Conservation (phyloP, 768 basidiomycete species). For the Trametes maxima region DNA sequence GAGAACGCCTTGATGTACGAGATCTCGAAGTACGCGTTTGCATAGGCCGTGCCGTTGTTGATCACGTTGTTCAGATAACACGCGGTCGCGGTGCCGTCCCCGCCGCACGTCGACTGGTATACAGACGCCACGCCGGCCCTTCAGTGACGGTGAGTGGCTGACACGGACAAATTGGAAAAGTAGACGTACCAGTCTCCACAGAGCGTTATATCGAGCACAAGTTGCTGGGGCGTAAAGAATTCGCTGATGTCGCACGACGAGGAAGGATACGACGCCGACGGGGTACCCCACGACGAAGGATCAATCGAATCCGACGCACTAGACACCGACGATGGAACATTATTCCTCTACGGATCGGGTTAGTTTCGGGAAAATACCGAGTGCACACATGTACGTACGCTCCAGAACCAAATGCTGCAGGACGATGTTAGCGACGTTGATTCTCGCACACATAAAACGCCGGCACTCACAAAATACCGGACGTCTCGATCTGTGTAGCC, state of each 20-base stretch:
- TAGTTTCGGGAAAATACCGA: background rate
- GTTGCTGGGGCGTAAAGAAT: conserved; percentile 50
- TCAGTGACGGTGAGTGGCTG: background rate
- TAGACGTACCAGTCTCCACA: conserved; percentile 53
- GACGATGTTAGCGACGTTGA: background rate
- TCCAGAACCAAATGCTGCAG: conserved; percentile 53
- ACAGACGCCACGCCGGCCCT: conserved; percentile 55
- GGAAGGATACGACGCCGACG: conserved; percentile 46
- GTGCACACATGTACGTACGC: conserved; percentile 30
- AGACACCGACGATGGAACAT: conserved; percentile 40
- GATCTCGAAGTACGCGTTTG: conserved; percentile 62
- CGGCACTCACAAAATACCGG: conserved; percentile 47
- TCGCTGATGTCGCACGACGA: conserved; percentile 46
- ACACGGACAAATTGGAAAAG: background rate
- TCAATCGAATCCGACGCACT: conserved; percentile 39
- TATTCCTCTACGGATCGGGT: conserved; percentile 34
- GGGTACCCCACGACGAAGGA: conserved; percentile 46
- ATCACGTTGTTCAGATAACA: conserved; percentile 57
- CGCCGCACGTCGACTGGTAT: conserved; percentile 47
- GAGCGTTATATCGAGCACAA: conserved; percentile 60
- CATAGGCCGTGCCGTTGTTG: conserved; percentile 46
- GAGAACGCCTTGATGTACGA: conserved; percentile 58
- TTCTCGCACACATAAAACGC: background rate
- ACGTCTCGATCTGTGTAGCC: conserved; percentile 65
- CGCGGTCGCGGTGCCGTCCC: conserved; percentile 39